Evolutionary conservation across 2,329 filamentous ascomycete species (phyloP), one percentile per base, ranked within the genome.

Genomic region (Diaporthe citri): DNA sequence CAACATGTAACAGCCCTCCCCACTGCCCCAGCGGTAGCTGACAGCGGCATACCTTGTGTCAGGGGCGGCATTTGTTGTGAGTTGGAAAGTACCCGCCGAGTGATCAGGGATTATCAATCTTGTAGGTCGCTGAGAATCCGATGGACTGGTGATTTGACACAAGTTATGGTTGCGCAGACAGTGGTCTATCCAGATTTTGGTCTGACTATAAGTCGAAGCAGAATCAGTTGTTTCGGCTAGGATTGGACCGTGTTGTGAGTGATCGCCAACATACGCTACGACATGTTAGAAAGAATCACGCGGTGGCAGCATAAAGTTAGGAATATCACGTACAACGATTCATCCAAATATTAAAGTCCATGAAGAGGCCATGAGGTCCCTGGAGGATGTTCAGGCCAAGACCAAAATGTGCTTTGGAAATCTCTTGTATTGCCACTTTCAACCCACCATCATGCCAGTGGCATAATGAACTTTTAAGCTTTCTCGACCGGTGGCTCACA

Each of bases 11-110:
- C 12, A 31, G 10, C 20, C 1, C 12, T 17, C 20, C n/a, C 7
- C 52, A 4, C 59, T 62, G 8, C 70, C 70, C 70, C 70, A 72
- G 41, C 70, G 59, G 31, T 72, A 57, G 56, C 70, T 72, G 34
- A 72, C 41, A n/a, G 56, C 43, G 28, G 52, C 52, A 9, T 56
- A 56, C 4, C 2, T 10, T 15, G 6, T 56, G 13, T 31, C 52
- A 0, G 5, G 28, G 34, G 52, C 13, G 3, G 34, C 1, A 0
- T 56, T 0, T 0, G 52, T 56, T 2, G 7, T 6, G 2, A 56
- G 15, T 31, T 56, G 52, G 52, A 56, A 56, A 4, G 17, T 20
- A 3, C 28, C 17, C 1, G 52, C 25, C 1, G 5, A 3, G 28
- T 20, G 6, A 10, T 56, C 13, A 0, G 34, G 20, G 6, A 17